phyloP scores from a whole-genome alignment of 139 green algal genomes.

The Tetraselmis chui region DNA sequence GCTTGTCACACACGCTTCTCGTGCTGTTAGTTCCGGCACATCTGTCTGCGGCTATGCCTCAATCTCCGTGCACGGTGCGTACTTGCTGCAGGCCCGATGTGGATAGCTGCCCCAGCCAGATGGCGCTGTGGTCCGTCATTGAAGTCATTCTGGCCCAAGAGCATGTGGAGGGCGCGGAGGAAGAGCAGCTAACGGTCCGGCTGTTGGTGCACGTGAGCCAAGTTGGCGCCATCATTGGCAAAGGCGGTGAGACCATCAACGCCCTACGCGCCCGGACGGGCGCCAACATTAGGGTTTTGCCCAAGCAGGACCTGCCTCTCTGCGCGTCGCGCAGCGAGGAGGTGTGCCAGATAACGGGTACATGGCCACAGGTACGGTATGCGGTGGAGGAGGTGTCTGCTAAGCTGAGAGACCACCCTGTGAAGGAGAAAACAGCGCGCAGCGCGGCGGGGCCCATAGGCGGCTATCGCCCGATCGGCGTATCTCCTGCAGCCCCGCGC shows the following conservation, averaged over 20 bases:
- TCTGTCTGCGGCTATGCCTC: background rate
- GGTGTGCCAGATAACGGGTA: slow-evolving; percentile 7
- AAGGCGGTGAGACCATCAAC: slow-evolving; percentile 29
- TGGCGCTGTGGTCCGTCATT: background rate
- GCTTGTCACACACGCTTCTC: background rate
- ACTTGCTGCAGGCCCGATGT: background rate
- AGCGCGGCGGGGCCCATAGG: no score
- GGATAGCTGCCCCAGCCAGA: background rate
- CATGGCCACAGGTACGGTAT: background rate
- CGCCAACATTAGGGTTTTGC: slow-evolving; percentile 2
- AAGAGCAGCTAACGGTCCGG: background rate
- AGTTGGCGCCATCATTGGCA: slow-evolving; percentile 33
- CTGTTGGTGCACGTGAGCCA: slow-evolving; percentile 8
- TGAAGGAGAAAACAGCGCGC: background rate
- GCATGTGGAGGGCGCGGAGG: background rate
- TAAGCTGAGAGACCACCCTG: background rate
- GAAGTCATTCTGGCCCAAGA: background rate
- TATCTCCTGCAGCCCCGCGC: background rate
- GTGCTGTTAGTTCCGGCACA: background rate
- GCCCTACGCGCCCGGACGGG: slow-evolving; percentile 21
- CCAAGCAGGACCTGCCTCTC: slow-evolving; percentile 1
- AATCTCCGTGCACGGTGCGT: background rate
- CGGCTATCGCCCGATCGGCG: no score
- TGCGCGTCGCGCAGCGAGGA: background rate
- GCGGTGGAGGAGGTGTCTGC: background rate